These are phyloP conservation scores for Talaromyces liani DNA, from an alignment of 495 filamentous ascomycete genomes.

Conservation along the genomic window DNA sequence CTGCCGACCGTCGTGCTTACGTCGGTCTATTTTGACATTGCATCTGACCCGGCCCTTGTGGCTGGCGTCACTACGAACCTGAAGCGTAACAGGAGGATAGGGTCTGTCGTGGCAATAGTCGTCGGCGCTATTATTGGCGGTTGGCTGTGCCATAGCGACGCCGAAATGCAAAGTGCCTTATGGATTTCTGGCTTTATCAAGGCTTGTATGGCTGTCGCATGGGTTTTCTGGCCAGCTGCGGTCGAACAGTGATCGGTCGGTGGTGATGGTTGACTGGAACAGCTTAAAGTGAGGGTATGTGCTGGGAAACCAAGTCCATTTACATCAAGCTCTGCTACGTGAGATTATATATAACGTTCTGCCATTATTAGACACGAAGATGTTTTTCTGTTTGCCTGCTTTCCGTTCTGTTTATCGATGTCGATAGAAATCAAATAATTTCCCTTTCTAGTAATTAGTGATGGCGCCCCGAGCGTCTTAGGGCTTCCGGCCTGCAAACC, in stretches of 20 bases:
- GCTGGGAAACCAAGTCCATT: neutral
- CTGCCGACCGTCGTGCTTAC: conserved; percentile 70
- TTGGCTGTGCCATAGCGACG: conserved; percentile 49
- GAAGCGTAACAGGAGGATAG: conserved; percentile 57
- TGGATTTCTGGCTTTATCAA: conserved; percentile 57
- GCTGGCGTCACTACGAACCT: conserved; percentile 41
- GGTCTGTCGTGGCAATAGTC: conserved; percentile 48
- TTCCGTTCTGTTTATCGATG: neutral
- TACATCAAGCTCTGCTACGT: neutral
- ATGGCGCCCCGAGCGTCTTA: neutral
- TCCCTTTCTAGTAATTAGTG: neutral
- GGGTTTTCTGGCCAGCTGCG: conserved; percentile 32
- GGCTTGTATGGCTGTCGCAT: conserved; percentile 30
- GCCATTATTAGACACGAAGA: no score
- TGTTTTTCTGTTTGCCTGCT: neutral
- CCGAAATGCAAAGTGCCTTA: conserved; percentile 47
- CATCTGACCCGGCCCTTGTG: conserved; percentile 47
- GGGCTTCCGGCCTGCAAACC: neutral
- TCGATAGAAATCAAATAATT: neutral
- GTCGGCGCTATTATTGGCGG: conserved; percentile 56
- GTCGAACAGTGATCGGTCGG: conserved; percentile 1
- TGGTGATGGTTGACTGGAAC: no score
- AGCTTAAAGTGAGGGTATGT: neutral
- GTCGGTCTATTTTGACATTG: conserved; percentile 60
- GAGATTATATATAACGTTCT: neutral